Conservation (phyloP, 1,139 yeast genomes). For the Protomyces inundatus region DNA sequence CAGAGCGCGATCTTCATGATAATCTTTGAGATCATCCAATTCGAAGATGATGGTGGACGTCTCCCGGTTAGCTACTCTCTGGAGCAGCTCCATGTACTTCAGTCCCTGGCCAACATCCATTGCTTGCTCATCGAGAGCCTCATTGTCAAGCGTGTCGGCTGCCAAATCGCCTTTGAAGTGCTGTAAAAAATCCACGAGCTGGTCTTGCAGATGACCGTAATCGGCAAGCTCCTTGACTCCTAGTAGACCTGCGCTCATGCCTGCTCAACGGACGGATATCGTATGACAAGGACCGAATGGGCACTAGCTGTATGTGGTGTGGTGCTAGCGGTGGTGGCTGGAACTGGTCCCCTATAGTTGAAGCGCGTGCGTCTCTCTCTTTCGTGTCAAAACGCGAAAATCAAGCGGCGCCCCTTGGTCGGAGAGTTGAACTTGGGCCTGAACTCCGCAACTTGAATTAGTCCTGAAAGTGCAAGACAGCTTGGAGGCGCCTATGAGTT, state of each 20-base stretch:
- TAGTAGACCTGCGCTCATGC: slow-evolving; percentile 3
- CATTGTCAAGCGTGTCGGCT: neutral
- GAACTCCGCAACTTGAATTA: too few species aligned
- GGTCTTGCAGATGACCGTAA: slow-evolving; percentile 10
- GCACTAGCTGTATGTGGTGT: too few species aligned
- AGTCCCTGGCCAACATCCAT: neutral
- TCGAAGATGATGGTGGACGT: slow-evolving; percentile 62
- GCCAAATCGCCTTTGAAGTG: slow-evolving; percentile 5
- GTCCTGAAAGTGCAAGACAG: too few species aligned
- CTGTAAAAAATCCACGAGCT: slow-evolving; percentile 11
- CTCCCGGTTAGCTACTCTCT: slow-evolving; percentile 79
- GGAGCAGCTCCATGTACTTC: slow-evolving; percentile 37
- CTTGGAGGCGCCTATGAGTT: too few species aligned
- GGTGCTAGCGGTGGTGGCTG: too few species aligned
- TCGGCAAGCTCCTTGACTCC: slow-evolving; percentile 21
- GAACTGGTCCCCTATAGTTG: too few species aligned
- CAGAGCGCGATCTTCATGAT: slow-evolving; percentile 39
- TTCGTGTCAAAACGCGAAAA: too few species aligned
- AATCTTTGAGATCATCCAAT: slow-evolving; percentile 67
- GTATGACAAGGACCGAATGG: too few species aligned
- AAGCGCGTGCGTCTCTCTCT: too few species aligned
- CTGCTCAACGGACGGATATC: neutral
- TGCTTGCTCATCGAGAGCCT: neutral
- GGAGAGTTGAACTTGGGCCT: too few species aligned
- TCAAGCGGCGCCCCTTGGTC: too few species aligned